Percentiles rank a stretch among this genome's conserved stretches.
phyloP scores from a whole-genome alignment of 2,329 filamentous ascomycete genomes.

The Nothophaeocryptopus gaeumannii region DNA sequence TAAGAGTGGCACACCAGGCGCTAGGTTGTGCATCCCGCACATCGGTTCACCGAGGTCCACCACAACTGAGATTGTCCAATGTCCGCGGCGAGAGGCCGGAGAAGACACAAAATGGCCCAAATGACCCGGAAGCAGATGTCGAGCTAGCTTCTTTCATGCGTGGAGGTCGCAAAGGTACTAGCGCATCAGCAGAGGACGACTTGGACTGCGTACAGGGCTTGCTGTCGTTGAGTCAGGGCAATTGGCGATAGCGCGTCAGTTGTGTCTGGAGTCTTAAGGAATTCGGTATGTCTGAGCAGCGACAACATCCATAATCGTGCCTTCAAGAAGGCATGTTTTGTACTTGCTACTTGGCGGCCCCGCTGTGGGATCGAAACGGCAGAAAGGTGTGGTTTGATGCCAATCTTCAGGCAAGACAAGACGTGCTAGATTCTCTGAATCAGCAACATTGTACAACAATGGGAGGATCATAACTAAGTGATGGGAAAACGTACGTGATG shows the following conservation, averaged over 20 bases:
- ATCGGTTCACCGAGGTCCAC: background rate
- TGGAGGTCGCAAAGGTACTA: conserved; percentile 43
- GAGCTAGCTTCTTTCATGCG: conserved; percentile 75
- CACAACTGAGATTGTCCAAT: background rate
- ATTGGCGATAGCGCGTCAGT: conserved; percentile 58
- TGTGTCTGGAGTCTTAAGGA: too few relatives aligned
- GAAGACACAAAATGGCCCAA: conserved; percentile 26
- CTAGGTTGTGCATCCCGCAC: conserved; percentile 15
- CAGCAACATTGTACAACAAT: too few relatives aligned
- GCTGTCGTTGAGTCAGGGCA: conserved; percentile 84
- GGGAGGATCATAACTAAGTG: too few relatives aligned
- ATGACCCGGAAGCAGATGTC: conserved; percentile 51
- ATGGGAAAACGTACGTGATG: too few relatives aligned
- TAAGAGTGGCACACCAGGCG: background rate
- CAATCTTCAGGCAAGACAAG: too few relatives aligned
- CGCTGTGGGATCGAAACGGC: too few relatives aligned
- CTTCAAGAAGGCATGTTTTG: too few relatives aligned
- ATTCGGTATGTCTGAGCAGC: too few relatives aligned
- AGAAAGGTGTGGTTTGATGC: too few relatives aligned
- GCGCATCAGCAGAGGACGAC: conserved; percentile 55
- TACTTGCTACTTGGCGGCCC: too few relatives aligned
- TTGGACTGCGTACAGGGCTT: conserved; percentile 88
- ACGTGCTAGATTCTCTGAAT: too few relatives aligned
- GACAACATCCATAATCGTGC: too few relatives aligned
- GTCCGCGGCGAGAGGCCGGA: background rate